phyloP scores from a whole-genome alignment of 164 flowering plant species.

The Stephania japonica region DNA sequence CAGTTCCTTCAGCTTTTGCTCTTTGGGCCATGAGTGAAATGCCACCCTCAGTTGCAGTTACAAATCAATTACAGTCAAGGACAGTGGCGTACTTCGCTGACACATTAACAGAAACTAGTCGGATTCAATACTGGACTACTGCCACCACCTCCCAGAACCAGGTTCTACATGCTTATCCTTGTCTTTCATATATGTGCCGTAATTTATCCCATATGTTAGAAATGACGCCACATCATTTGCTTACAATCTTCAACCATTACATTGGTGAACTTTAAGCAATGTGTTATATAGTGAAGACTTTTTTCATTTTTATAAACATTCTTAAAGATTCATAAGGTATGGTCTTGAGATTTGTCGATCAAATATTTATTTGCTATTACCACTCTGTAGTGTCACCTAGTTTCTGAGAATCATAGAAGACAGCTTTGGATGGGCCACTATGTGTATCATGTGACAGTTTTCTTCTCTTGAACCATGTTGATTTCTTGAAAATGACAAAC shows the following conservation, averaged over 20 bases:
- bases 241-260: not conserved
- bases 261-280: not conserved
- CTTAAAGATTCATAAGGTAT: no score
- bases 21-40: slow-evolving; percentile 85
- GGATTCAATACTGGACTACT: slow-evolving; percentile 61
- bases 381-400: not conserved
- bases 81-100: slow-evolving; percentile 47
- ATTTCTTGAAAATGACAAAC: not conserved
- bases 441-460: not conserved
- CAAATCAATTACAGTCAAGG: slow-evolving; percentile 35
- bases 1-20: slow-evolving; percentile 72
- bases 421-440: not conserved
- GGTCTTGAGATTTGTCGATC: not conserved
- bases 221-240: not conserved
- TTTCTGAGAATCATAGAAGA: not conserved
- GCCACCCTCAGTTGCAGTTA: slow-evolving; percentile 43
- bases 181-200: not conserved
- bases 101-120: slow-evolving; percentile 24
- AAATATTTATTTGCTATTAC: not conserved
- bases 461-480: not conserved
- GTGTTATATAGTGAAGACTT: not conserved
- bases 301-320: no score
- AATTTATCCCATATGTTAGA: not conserved
- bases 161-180: slow-evolving; percentile 30
- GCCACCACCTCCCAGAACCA: slow-evolving; percentile 59